Percentiles rank a stretch among this genome's conserved stretches.
phyloP scores from a whole-genome alignment of 2,329 filamentous ascomycete genomes.

The Fonsecaea multimorphosa region DNA sequence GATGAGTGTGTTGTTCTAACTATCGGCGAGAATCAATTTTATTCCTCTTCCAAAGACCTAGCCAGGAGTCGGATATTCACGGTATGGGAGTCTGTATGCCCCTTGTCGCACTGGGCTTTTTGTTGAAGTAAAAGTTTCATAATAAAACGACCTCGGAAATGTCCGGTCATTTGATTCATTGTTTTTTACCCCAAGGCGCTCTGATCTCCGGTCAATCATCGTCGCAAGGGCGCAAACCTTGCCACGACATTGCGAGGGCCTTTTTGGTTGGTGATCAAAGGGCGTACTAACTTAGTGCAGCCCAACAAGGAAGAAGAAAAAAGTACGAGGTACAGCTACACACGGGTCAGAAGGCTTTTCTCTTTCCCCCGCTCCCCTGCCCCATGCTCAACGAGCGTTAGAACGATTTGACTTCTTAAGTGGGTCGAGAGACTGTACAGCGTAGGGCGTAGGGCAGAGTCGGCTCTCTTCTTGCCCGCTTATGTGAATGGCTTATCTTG shows the following conservation, averaged over 20 bases:
- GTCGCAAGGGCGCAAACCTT: not conserved
- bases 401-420: constrained; percentile 1
- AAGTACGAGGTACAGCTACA: not conserved
- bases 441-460: constrained; percentile 1
- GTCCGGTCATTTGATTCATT: not conserved
- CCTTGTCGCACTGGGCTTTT: not conserved
- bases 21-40: not conserved
- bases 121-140: constrained; percentile 2
- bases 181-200: not conserved
- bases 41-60: not conserved
- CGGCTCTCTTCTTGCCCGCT: not conserved
- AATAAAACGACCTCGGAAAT: not conserved
- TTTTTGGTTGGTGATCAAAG: not conserved
- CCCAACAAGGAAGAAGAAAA: not conserved
- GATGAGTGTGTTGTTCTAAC: not conserved
- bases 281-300: not conserved
- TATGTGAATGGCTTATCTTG: not conserved
- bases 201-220: not conserved
- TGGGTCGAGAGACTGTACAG: constrained; percentile 1
- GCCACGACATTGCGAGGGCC: not conserved
- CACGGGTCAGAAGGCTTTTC: not conserved
- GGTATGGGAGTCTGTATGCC: not conserved
- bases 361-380: not conserved
- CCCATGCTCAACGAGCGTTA: not conserved
- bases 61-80: not conserved